Conservation (phyloP, 257 asterid species). For the Gentiana straminea region DNA sequence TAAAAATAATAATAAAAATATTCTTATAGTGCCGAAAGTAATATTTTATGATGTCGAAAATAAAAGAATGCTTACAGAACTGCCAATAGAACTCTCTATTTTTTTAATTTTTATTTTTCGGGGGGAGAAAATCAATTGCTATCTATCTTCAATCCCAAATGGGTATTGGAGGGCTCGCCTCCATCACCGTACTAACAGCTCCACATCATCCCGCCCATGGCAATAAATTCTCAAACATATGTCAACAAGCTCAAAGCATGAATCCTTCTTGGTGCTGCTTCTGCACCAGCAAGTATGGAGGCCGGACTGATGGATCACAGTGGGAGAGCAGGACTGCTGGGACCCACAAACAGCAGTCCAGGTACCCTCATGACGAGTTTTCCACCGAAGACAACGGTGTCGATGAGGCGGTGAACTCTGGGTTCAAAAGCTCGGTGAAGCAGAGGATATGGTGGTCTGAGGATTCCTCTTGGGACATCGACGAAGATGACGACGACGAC, state of each 20-base stretch:
- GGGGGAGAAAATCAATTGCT: no score
- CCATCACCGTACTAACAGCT: conserved; percentile 19
- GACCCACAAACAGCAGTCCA: conserved; percentile 25
- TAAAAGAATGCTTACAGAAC: no score
- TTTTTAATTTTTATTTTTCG: no score
- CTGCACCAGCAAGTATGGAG: conserved; percentile 20
- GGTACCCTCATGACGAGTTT: conserved; percentile 26
- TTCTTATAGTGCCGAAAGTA: no score
- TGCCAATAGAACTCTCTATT: no score
- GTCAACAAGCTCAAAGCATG: not conserved
- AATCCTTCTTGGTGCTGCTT: conserved; percentile 12
- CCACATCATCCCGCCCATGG: conserved; percentile 5
- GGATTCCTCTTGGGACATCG: conserved; percentile 21
- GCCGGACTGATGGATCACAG: conserved; percentile 41
- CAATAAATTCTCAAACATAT: not conserved
- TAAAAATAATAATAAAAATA: no score
- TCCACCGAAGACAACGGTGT: conserved; percentile 17
- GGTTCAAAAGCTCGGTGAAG: conserved; percentile 34
- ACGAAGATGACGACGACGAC: conserved; percentile 16
- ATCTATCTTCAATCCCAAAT: not conserved
- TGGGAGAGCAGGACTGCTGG: conserved; percentile 28
- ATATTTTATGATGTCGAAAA: no score
- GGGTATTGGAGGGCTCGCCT: conserved; percentile 24
- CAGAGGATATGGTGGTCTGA: conserved; percentile 75
- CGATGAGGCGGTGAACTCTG: conserved; percentile 33